Base-by-base conservation (phyloP, 148 eudicot genomes). In the Silene uniflora region DNA sequence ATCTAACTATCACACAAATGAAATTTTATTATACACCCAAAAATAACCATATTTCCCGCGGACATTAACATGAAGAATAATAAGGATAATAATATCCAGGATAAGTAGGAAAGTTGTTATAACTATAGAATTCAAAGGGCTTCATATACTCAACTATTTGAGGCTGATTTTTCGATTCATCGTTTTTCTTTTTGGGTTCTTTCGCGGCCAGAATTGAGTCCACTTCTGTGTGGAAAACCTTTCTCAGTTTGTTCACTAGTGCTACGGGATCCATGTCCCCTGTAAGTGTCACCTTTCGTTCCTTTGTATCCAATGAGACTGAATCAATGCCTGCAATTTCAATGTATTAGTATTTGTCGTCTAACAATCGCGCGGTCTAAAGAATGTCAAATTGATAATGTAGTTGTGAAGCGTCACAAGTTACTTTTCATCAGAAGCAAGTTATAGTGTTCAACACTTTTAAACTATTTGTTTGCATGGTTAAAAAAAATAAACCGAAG, bases 261-360 rank as follows among this genome's bases (percentile, higher is more conserved):
- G 0, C 29, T 9, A 89, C 82, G 1, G 88, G 89, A 79, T 91
- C 96, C 78, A 87, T 67, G 71, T 78, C 82, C 24, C 96, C 96
- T 18, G 75, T 80, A 10, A 91, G 69, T 6, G 96, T 91, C 74
- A 91, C 10, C 72, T 83, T 85, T 74, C 69, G 81, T 58, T 84
- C 87, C 67, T 84, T 83, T 70, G 35, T 66, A 24, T 88, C 86
- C 81, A 90, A 76, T 13, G 89, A 14, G 21, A 89, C 77, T 66
- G 89, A 86, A n/a, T 91, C 90, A 76, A 91, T 35, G 25, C 96
- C 96, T 91, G 81, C 73, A 58, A 32, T 32, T 32, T 32, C 35
- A 32, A 32, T 32, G 35, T 32, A 32, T 32, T 32, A 32, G 35
- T 32, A 3, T 32, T 32, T 5, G 35, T 32, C 3, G 35, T 32